Evolutionary conservation across 345 rosid genomes (phyloP).

Genomic region (Hibiscus tridactylites): DNA sequence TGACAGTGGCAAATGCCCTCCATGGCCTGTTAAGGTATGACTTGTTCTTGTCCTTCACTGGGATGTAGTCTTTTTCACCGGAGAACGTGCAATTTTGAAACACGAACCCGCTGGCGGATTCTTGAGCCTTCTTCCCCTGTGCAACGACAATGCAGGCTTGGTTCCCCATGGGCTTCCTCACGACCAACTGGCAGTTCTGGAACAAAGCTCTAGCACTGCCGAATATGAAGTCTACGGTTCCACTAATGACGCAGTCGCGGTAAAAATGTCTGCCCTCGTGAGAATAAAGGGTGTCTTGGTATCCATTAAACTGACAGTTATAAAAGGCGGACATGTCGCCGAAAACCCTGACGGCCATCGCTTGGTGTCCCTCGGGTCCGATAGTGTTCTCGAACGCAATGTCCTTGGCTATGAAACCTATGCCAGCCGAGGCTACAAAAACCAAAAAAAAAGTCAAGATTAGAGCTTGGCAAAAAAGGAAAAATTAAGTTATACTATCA

Average conservation of each 20-base stretch:
- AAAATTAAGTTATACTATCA: no score
- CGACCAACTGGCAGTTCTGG: slow-evolving; percentile 17
- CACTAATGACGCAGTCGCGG: slow-evolving; percentile 59
- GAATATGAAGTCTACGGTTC: slow-evolving; percentile 66
- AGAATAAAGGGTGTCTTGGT: slow-evolving; percentile 64
- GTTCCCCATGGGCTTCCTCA: not conserved
- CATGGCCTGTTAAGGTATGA: not conserved
- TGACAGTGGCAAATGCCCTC: not conserved
- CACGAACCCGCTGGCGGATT: no score
- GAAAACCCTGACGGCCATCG: slow-evolving; percentile 56
- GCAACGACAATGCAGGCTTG: slow-evolving; percentile 60
- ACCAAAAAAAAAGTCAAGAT: no score
- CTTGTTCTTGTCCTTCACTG: not conserved
- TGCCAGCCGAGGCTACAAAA: no score
- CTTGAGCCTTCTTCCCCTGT: slow-evolving; percentile 27
- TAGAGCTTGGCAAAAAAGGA: no score
- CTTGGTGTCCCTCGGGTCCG: slow-evolving; percentile 48
- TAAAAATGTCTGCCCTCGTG: slow-evolving; percentile 64
- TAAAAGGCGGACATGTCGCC: slow-evolving; percentile 40
- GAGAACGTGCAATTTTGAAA: not conserved
- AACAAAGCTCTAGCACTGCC: slow-evolving; percentile 46
- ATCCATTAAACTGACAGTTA: slow-evolving; percentile 50
- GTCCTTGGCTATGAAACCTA: slow-evolving; percentile 51
- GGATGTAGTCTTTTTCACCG: not conserved
- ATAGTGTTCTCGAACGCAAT: slow-evolving; percentile 68